Evolutionary conservation across 805 yeast species (phyloP).

Genomic region (Wickerhamiella domercqiae): DNA sequence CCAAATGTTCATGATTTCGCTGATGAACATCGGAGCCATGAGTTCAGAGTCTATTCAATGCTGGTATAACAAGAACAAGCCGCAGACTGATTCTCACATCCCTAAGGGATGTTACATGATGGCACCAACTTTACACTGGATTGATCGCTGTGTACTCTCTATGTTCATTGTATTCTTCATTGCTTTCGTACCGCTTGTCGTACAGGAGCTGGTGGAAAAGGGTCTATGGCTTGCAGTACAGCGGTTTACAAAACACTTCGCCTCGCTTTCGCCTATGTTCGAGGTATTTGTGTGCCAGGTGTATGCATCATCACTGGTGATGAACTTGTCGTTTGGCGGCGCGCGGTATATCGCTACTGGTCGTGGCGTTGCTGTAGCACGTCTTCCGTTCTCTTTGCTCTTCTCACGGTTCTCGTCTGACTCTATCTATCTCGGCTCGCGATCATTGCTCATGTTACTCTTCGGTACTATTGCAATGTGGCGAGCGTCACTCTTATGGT

Average conservation of each 20-base stretch:
- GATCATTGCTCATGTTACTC: constrained; percentile 49
- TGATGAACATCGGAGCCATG: constrained; percentile 67
- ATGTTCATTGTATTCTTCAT: constrained; percentile 87
- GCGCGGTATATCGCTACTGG: constrained; percentile 89
- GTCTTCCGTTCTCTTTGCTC: constrained; percentile 54
- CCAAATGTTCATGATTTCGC: constrained; percentile 69
- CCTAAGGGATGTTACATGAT: constrained; percentile 82
- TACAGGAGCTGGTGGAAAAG: constrained; percentile 78
- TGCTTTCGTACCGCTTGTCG: constrained; percentile 71
- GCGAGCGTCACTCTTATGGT: constrained; percentile 92
- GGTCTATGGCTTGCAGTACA: constrained; percentile 62
- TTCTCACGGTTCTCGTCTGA: constrained; percentile 63
- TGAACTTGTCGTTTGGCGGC: constrained; percentile 76
- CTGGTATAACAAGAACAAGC: constrained; percentile 45
- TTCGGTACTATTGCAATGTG: constrained; percentile 74
- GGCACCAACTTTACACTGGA: constrained; percentile 81
- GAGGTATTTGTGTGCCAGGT: constrained; percentile 94
- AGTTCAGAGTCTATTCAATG: constrained; percentile 60
- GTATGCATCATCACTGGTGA: constrained; percentile 61
- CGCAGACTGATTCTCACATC: constrained; percentile 53
- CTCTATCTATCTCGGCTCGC: constrained; percentile 66
- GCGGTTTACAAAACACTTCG: constrained; percentile 59
- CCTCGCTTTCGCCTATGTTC: constrained; percentile 76
- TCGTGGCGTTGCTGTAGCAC: constrained; percentile 78
- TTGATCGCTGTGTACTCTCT: constrained; percentile 71